Conservation (phyloP, 2,329 filamentous ascomycete genomes). For the Chlorencoelia australis region DNA sequence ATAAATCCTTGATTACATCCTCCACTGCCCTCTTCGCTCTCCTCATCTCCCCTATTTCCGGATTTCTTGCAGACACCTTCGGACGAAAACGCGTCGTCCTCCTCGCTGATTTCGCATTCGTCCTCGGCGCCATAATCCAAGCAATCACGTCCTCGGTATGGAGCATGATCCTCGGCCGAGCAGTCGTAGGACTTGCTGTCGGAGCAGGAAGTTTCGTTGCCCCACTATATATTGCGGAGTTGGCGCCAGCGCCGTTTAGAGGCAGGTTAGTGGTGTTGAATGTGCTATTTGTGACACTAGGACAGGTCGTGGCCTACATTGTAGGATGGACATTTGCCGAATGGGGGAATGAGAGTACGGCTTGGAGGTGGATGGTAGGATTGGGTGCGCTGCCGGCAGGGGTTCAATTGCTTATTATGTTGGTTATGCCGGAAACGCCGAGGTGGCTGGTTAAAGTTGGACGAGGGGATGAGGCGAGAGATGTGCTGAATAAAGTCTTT, state of each 20-base stretch:
- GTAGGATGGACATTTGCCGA: conserved; percentile 67
- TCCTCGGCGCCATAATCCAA: conserved; percentile 57
- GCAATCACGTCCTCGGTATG: conserved; percentile 46
- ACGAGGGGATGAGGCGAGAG: conserved; percentile 48
- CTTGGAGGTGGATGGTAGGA: conserved; percentile 90
- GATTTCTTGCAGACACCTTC: conserved; percentile 49
- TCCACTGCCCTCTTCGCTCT: conserved; percentile 58
- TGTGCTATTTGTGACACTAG: conserved; percentile 73
- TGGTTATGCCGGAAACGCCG: conserved; percentile 77
- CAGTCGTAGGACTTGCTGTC: conserved; percentile 61
- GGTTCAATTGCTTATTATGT: conserved; percentile 57
- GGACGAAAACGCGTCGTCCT: conserved; percentile 55
- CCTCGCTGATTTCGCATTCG: conserved; percentile 56
- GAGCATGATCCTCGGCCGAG: conserved; percentile 57
- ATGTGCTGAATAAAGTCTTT: conserved; percentile 56
- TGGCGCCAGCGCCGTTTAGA: conserved; percentile 65
- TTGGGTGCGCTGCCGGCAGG: conserved; percentile 69
- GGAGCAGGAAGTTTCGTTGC: conserved; percentile 73
- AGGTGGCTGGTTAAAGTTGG: conserved; percentile 72
- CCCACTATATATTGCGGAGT: conserved; percentile 80
- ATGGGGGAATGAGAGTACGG: conserved; percentile 39
- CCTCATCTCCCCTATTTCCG: conserved; percentile 52
- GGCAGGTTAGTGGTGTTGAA: conserved; percentile 76
- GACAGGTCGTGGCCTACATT: conserved; percentile 82
- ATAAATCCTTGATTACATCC: conserved; percentile 64